phyloP scores from a whole-genome alignment of 129 eudicot genomes.

The Escallonia rubra region DNA sequence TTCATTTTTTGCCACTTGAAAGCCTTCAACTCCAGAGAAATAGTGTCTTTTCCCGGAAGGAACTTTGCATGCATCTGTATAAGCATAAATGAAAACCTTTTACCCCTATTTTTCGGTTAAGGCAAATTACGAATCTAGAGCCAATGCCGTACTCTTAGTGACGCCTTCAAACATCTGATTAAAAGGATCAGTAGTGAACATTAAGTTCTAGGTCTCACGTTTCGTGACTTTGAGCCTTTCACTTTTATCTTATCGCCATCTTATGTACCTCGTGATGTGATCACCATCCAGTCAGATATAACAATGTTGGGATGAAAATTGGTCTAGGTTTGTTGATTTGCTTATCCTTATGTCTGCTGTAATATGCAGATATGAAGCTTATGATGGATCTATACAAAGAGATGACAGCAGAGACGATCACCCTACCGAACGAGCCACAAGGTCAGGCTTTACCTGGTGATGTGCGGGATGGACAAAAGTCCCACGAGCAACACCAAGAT shows the following conservation, averaged over 20 bases:
- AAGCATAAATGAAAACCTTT: not conserved
- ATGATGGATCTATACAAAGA: constrained; percentile 62
- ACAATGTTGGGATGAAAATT: not conserved
- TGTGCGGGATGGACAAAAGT: constrained; percentile 26
- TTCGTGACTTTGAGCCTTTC: too few species aligned
- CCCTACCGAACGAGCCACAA: constrained; percentile 17
- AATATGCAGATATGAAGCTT: constrained; percentile 58
- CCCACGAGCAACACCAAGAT: constrained; percentile 4
- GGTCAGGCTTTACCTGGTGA: constrained; percentile 17
- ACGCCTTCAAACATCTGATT: not conserved
- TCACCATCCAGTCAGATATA: too few species aligned
- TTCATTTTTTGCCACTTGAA: too few species aligned
- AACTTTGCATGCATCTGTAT: not conserved
- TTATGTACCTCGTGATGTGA: too few species aligned
- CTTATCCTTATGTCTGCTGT: not conserved
- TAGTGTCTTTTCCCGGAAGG: too few species aligned
- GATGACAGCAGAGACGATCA: constrained; percentile 35
- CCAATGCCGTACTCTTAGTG: too few species aligned
- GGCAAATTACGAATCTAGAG: too few species aligned
- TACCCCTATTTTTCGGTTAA: too few species aligned
- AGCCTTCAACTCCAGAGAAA: too few species aligned
- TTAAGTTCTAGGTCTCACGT: not conserved
- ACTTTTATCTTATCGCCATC: too few species aligned
- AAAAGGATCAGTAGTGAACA: not conserved
- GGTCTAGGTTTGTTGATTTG: not conserved